Evolutionary conservation across 768 basidiomycete genomes (phyloP), one percentile per base, ranked within the genome.

Genomic region (Jaapia argillacea): DNA sequence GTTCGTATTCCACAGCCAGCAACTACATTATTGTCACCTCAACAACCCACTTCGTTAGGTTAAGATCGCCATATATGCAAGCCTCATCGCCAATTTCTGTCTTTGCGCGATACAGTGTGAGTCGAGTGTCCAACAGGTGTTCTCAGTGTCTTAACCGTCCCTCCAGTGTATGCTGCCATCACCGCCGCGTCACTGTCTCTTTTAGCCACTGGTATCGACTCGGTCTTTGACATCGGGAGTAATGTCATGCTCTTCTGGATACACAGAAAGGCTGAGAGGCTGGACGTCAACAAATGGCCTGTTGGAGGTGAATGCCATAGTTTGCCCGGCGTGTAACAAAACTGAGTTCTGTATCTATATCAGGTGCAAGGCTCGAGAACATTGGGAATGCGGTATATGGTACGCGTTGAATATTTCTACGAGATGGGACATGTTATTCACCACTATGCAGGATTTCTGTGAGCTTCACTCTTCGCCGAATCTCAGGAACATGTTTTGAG

Each of bases 341-440:
- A n/a, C n/a, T n/a, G n/a, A n/a, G n/a, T n/a, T n/a, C n/a, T n/a
- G n/a, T n/a, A n/a, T n/a, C n/a, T n/a, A n/a, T n/a, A n/a, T n/a
- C n/a, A n/a, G n/a, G n/a, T n/a, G 77, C 85, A n/a, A 74, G 90
- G 38, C 71, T 96, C 36, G 86, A 92, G 59, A 91, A 86, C 3
- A 88, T 90, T 43, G 88, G 87, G 10, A 92, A 93, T 53, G 79
- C 90, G 45, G 66, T 88, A 43, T 94, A 91, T 52, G 90, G 88
- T 77, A 53, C 18, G 36, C 48, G 63, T 27, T 55, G n/a, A n/a
- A n/a, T n/a, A n/a, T n/a, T n/a, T n/a, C n/a, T n/a, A n/a, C n/a
- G n/a, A n/a, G n/a, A n/a, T n/a, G n/a, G n/a, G n/a, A n/a, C n/a
- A n/a, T n/a, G n/a, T n/a, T n/a, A n/a, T n/a, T n/a, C n/a, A n/a